These are phyloP conservation scores for Lachnellula arida DNA, from an alignment of 2,329 filamentous ascomycete genomes.

Conservation along the genomic window DNA sequence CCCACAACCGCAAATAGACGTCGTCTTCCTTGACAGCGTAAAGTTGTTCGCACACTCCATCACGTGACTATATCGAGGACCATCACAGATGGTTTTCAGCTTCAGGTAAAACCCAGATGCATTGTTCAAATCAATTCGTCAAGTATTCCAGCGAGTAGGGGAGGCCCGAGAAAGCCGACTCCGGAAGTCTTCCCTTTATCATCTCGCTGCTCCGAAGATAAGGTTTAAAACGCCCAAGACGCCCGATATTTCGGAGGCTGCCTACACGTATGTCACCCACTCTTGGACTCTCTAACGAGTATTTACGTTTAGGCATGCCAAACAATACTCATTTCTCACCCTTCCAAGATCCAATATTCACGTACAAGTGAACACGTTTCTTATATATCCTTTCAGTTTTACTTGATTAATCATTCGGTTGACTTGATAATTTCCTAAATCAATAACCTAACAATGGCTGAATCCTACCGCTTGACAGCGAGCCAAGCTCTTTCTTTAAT, in stretches of 20 bases:
- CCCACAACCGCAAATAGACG: too few relatives aligned
- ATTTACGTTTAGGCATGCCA: background rate
- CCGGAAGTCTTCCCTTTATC: background rate
- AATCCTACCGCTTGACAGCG: conserved; percentile 40
- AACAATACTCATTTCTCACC: background rate
- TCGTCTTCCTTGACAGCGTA: too few relatives aligned
- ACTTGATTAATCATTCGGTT: background rate
- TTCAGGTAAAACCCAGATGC: background rate
- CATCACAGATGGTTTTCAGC: background rate
- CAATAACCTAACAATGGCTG: conserved; percentile 22
- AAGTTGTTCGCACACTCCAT: too few relatives aligned
- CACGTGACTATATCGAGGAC: background rate
- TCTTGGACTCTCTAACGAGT: conserved; percentile 7
- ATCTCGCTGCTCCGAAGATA: conserved; percentile 16
- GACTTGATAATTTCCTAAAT: background rate
- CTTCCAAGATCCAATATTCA: too few relatives aligned
- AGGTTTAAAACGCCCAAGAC: background rate
- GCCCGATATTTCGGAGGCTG: background rate
- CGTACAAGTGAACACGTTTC: too few relatives aligned
- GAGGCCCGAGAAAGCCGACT: background rate
- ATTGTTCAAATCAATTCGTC: background rate
- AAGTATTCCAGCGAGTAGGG: background rate
- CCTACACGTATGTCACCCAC: conserved; percentile 5
- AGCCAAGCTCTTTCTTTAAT: conserved; percentile 38
- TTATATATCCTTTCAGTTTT: too few relatives aligned